Evolutionary conservation across 768 basidiomycete species (phyloP), one percentile per base, ranked within the genome.

Genomic region (Suillus luteus): DNA sequence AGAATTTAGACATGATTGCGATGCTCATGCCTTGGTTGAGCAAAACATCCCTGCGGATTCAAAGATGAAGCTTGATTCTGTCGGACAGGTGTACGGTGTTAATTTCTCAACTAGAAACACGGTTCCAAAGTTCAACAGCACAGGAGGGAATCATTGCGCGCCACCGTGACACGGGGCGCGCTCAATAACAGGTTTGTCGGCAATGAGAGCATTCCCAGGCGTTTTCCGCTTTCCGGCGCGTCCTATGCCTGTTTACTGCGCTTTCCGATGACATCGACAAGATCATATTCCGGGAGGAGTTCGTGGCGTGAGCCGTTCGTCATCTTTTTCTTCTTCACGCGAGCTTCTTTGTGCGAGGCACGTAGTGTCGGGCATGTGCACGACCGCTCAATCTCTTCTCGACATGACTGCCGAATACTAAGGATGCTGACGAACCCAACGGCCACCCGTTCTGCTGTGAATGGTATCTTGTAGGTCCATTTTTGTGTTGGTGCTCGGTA

Each of bases 101-200:
- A 35, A 48, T 48, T 48, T 14, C 6, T 48, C 48, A 24, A 5
- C 12, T 48, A 1, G 33, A 46, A 5, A 57, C 75, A 75, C 22
- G 58, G 69, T 12, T 77, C 72, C 88, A 89, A 10, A 87, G 70
- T 41, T 66, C 70, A 33, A 61, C 44, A 12, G 75, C 70, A 71
- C 71, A 75, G 74, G 9, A 82, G 74, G n/a, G 75, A 62, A 27
- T 86, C 87, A 66, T 75, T 72, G 75, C 98, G 97, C 33, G 89
- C 89, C 64, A 99, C 78, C 1, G 96, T 99, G 62, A 97, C 81
- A 76, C 99, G 11, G 97, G 1, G 96, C 94, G 4, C 82, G 77
- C 46, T 73, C 67, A 17, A 83, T 72, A 15, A 96, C 74, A 31
- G 91, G 80, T 5, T 78, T 70, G 0, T 75, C 74, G 10, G 58